A percentile compares a stretch with the other conserved stretches of the same genome.
phyloP scores from a whole-genome alignment of 1,284 basidiomycete species.

The Papiliotrema fonsecae region DNA sequence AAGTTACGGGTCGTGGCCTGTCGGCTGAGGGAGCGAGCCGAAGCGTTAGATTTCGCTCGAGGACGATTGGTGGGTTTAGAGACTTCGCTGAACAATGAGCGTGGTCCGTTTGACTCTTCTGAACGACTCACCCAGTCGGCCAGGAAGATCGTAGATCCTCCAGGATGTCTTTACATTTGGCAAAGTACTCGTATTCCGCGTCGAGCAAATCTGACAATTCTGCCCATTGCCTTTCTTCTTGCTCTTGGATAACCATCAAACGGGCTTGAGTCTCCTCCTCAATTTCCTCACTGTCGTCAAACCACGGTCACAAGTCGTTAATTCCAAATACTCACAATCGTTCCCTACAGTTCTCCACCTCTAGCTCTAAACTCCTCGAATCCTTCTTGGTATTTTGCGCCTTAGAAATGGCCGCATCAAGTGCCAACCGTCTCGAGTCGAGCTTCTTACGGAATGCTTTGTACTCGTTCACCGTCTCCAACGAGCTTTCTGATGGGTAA shows the following conservation, averaged over 20 bases:
- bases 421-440: constrained; percentile 73
- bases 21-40: constrained; percentile 15
- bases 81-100: constrained; percentile 1
- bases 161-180: constrained; percentile 64
- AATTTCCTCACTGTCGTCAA: constrained; percentile 64
- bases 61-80: constrained; percentile 15
- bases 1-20: constrained; percentile 8
- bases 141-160: constrained; percentile 63
- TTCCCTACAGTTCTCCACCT: constrained; percentile 61
- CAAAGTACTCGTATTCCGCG: constrained; percentile 65
- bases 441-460: constrained; percentile 53
- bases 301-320: neutral
- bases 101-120: no score
- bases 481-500: constrained; percentile 50
- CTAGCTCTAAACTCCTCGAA: constrained; percentile 65
- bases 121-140: constrained; percentile 60
- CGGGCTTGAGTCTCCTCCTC: constrained; percentile 69
- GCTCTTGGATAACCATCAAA: constrained; percentile 70
- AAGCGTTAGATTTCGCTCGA: constrained; percentile 34
- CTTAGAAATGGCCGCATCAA: constrained; percentile 69
- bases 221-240: constrained; percentile 61
- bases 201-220: constrained; percentile 67
- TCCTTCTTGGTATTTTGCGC: constrained; percentile 57
- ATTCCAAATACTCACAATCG: constrained; percentile 60
- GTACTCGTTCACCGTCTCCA: constrained; percentile 45